Evolutionary conservation across 441 rosid species (phyloP), one percentile per base, ranked within the genome.

Genomic region (Manihot esculenta): DNA sequence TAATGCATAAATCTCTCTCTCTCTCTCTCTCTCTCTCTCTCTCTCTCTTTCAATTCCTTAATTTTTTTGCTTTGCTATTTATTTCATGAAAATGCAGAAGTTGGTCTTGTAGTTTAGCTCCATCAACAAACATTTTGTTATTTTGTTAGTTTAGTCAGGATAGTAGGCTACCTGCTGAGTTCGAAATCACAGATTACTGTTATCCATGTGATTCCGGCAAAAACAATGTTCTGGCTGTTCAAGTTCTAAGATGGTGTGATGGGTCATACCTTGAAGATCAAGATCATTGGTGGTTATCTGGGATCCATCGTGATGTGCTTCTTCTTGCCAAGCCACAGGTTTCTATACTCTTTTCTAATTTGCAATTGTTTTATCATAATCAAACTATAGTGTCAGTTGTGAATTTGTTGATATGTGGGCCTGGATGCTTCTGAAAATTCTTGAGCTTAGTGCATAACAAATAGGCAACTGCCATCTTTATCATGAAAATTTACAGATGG

Each of bases 201-300:
- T 80, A 89, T 81, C 87, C 92, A 41, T 84, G 82, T 74, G 88
- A 80, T 76, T 85, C 95, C 21, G 89, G 84, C 26, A 90, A 95
- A 79, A 82, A 85, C 73, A 95, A 93, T 78, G 89, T 93, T 80
- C 81, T 95, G 69, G 98, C 99, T 23, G 97, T 95, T 78, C 97
- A 95, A 87, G 99, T 95, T 63, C 79, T 86, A 74, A 88, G 99
- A 87, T 95, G 99, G 99, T 88, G 99, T 81, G 98, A 95, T 86
- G 99, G 98, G 63, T 89, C 99, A 72, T 95, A 93, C 81, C 98
- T 95, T 72, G 99, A 95, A 85, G 99, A 92, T 86, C 99, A 93
- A 85, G 99, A 95, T 84, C 99, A 95, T 75, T 95, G 99, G 99
- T 79, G 98, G 98, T 80, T 95, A 78, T 95, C 99, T 69, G 99